Evolutionary conservation across 108 stramenopile genomes (phyloP).

Genomic region (Stephanodiscus minutulus): DNA sequence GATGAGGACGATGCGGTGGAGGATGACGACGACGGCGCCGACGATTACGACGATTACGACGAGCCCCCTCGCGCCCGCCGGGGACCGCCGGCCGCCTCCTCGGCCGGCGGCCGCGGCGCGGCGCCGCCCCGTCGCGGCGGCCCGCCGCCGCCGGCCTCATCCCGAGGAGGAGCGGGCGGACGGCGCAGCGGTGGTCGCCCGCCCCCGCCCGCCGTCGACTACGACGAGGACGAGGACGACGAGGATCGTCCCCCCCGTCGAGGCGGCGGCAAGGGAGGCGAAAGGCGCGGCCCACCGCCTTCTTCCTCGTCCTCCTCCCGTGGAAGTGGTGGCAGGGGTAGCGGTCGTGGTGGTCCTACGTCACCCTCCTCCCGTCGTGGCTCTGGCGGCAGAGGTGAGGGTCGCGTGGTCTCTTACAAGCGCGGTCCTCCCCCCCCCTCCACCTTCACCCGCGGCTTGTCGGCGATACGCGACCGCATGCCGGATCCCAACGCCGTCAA

Average conservation of each 20-base stretch:
- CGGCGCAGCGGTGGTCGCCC: conserved; percentile 8
- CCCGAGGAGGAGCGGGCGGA: no score
- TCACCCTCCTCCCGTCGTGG: conserved; percentile 2
- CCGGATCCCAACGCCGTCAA: conserved; percentile 71
- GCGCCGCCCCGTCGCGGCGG: conserved; percentile 10
- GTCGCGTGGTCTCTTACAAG: conserved; percentile 60
- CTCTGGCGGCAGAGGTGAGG: conserved; percentile 18
- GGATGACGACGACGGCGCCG: conserved; percentile 54
- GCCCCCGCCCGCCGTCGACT: background rate
- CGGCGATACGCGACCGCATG: conserved; percentile 66
- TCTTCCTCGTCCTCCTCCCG: conserved; percentile 8
- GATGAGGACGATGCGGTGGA: conserved; percentile 42
- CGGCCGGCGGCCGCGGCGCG: conserved; percentile 24
- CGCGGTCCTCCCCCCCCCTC: conserved; percentile 52
- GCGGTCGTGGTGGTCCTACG: conserved; percentile 26
- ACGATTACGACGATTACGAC: conserved; percentile 32
- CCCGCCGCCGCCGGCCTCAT: background rate
- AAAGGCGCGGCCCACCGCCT: conserved; percentile 6
- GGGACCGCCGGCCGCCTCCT: no score
- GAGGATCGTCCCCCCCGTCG: conserved; percentile 12
- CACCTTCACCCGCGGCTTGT: conserved; percentile 75
- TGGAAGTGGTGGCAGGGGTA: background rate
- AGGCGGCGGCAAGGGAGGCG: background rate
- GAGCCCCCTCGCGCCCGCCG: conserved; percentile 34
- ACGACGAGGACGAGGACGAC: conserved; percentile 18